Conservation (phyloP, 352 stramenopile genomes). For the Thalassiosira mediterranea region DNA sequence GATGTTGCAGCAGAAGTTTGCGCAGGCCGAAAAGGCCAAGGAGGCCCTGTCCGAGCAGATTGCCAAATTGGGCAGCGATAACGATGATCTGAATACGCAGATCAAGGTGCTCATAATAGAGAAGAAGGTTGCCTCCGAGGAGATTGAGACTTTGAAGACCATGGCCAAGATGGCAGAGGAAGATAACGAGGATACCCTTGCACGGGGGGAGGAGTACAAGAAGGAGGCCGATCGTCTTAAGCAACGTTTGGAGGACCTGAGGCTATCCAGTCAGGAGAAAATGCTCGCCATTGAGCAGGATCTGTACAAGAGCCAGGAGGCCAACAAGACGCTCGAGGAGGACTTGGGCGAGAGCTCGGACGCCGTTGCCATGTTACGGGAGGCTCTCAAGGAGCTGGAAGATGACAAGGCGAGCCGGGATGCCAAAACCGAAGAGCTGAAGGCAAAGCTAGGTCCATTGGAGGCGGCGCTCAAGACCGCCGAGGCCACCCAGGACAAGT, state of each 20-base stretch:
- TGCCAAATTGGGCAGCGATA: conserved; percentile 6
- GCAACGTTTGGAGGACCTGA: not conserved
- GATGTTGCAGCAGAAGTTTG: conserved; percentile 27
- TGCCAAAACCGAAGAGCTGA: conserved; percentile 18
- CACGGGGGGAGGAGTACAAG: not conserved
- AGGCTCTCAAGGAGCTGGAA: conserved; percentile 39
- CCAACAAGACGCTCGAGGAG: conserved; percentile 30
- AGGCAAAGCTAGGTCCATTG: conserved; percentile 21
- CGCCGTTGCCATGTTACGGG: conserved; percentile 40
- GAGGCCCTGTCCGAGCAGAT: conserved; percentile 12
- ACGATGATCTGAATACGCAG: conserved; percentile 29
- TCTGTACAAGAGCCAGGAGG: conserved; percentile 1
- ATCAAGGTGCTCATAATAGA: conserved; percentile 40
- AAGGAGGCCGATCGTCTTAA: conserved; percentile 6
- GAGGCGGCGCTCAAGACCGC: conserved; percentile 9
- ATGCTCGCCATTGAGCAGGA: conserved; percentile 6
- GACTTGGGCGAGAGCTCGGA: conserved; percentile 44
- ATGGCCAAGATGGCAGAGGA: not conserved
- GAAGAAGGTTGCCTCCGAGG: conserved; percentile 32
- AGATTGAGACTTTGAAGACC: conserved; percentile 29
- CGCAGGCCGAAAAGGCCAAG: conserved; percentile 17
- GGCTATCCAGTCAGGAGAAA: not conserved
- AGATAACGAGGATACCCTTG: not conserved
- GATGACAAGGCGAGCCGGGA: conserved; percentile 14
- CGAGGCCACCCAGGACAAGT: conserved; percentile 7